These are phyloP conservation scores for Anisodus tanguticus DNA, from an alignment of 257 asterid species.

Conservation along the genomic window DNA sequence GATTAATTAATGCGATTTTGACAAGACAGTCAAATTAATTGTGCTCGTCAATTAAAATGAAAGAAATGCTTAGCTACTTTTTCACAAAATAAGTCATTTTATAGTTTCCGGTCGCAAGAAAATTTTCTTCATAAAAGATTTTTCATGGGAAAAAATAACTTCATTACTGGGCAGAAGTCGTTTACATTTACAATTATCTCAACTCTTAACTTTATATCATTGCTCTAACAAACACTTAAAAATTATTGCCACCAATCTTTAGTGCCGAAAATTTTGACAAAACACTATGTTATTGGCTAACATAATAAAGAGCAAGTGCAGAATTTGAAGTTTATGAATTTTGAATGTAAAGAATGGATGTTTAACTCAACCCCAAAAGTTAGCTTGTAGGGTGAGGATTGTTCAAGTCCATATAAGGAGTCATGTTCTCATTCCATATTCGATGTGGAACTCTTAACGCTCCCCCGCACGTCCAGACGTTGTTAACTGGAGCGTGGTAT, in stretches of 20 bases:
- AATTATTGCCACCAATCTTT: too few relatives aligned
- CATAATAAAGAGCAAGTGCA: not conserved
- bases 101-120: not conserved
- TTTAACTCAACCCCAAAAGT: too few relatives aligned
- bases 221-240: not conserved
- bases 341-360: too few relatives aligned
- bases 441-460: too few relatives aligned
- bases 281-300: not conserved
- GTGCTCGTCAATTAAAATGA: constrained; percentile 3
- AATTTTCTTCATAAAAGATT: not conserved
- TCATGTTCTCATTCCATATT: too few relatives aligned
- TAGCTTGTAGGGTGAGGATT: too few relatives aligned
- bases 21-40: constrained; percentile 13
- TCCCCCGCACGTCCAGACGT: too few relatives aligned
- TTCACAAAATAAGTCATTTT: not conserved
- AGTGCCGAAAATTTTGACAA: not conserved
- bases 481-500: too few relatives aligned
- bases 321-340: not conserved
- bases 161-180: not conserved
- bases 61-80: not conserved
- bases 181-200: not conserved
- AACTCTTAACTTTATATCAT: too few relatives aligned
- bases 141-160: not conserved
- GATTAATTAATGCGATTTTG: not conserved
- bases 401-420: too few relatives aligned